Base-by-base conservation (phyloP, 768 basidiomycete genomes). In the Dacryopinax spathularia region DNA sequence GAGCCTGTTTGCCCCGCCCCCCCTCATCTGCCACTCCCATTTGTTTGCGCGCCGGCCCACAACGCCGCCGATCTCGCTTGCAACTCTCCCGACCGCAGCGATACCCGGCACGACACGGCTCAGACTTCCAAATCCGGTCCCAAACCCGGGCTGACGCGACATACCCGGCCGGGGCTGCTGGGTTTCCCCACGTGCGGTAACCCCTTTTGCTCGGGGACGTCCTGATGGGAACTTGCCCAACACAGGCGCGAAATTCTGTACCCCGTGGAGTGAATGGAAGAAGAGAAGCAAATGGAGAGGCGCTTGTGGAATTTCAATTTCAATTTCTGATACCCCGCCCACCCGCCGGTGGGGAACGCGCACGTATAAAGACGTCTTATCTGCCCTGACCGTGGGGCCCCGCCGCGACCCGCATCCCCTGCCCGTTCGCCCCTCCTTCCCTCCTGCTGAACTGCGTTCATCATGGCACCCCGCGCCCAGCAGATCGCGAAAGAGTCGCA, bases 401-500 rank as follows among this genome's bases (percentile, higher is more conserved):
- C 48, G 48, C 48, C 48, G 48, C 29, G 48, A 31, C 48, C 15
- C 48, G n/a, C n/a, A n/a, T 56, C 25, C 7, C 48, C 48, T 20
- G 48, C 29, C 25, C 48, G 13, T n/a, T n/a, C n/a, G n/a, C n/a
- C n/a, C n/a, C 48, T 31, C 29, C 25, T 56, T 31, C 25, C 29
- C 31, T 18, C 25, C 48, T 31, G 48, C 10, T 29, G n/a, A n/a
- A n/a, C n/a, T 7, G 48, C 25, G 7, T 31, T 20, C 48, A 20
- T 29, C 48, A 56, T 56, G 48, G 48, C 48, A 56, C 48, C 48
- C 48, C 25, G 31, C 48, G 48, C 48, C 3, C 48, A 56, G 48
- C 48, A 56, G 48, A 56, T 56, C 25, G 48, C 48, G 48, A 56
- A 56, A 56, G 48, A 56, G 48, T 56, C 48, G 15, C 48, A 56